phyloP scores from a whole-genome alignment of 108 stramenopile species.

The Cyclotella choctawhatcheeana region DNA sequence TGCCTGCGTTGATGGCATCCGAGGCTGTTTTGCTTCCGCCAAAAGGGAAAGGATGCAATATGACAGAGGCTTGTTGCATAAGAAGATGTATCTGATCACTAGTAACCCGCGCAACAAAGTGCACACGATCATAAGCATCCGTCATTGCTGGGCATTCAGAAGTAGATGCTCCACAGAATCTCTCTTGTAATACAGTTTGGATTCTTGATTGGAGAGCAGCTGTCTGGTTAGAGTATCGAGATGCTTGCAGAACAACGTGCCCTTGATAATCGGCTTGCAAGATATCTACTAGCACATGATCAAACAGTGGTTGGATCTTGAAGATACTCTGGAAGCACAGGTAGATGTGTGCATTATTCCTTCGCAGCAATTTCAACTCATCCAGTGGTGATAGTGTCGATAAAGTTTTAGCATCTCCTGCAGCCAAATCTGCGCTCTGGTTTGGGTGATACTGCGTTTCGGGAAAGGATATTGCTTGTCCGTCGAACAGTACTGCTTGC shows the following conservation, averaged over 20 bases:
- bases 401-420: conserved; percentile 23
- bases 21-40: conserved; percentile 72
- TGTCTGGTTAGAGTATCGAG: conserved; percentile 48
- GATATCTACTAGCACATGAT: conserved; percentile 56
- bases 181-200: conserved; percentile 1
- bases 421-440: conserved; percentile 25
- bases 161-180: conserved; percentile 21
- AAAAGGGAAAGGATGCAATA: conserved; percentile 83
- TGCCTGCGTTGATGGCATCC: conserved; percentile 60
- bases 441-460: conserved; percentile 19
- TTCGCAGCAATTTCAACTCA: conserved; percentile 18
- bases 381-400: conserved; percentile 28
- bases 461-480: conserved; percentile 51
- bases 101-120: conserved; percentile 41
- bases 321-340: conserved; percentile 67
- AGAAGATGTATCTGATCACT: conserved; percentile 36
- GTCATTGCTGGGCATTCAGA: conserved; percentile 13
- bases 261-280: conserved; percentile 42
- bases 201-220: conserved; percentile 18
- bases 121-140: conserved; percentile 16
- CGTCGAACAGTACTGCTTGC: conserved; percentile 69
- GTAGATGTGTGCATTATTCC: conserved; percentile 37
- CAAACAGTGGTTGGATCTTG: conserved; percentile 75
- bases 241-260: conserved; percentile 56
- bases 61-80: conserved; percentile 51